phyloP scores from a whole-genome alignment of 1,139 yeast genomes.

The Wickerhamomyces sp. region DNA sequence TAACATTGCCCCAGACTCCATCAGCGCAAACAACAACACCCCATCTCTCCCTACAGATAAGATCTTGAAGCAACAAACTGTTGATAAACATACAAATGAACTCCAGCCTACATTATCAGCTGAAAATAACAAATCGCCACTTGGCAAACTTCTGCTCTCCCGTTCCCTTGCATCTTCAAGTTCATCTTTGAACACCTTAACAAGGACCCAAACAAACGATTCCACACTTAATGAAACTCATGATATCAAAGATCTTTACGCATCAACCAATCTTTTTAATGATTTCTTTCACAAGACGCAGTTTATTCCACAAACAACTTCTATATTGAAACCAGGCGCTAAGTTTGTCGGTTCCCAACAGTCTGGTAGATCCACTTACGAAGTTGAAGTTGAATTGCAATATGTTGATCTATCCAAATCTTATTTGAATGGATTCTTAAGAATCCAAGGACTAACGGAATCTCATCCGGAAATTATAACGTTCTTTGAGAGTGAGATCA shows the following conservation, averaged over 20 bases:
- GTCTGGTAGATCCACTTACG: conserved; percentile 62
- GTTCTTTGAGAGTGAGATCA: conserved; percentile 81
- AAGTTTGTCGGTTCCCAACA: conserved; percentile 67
- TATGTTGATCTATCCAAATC: conserved; percentile 60
- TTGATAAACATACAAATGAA: background rate
- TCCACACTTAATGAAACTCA: background rate
- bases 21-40: background rate
- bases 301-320: conserved; percentile 10
- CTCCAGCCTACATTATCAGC: background rate
- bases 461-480: conserved; percentile 77
- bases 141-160: conserved; percentile 1
- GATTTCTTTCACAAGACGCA: conserved; percentile 1
- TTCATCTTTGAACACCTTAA: background rate
- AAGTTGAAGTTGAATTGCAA: conserved; percentile 67
- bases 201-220: background rate
- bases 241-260: background rate
- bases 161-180: conserved; percentile 1
- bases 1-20: background rate
- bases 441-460: conserved; percentile 75
- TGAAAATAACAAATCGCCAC: background rate
- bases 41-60: background rate
- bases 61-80: background rate
- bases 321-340: conserved; percentile 55
- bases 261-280: background rate
- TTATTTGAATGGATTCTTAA: conserved; percentile 68